phyloP scores from a whole-genome alignment of 345 rosid species.

The Leavenworthia alabamica region DNA sequence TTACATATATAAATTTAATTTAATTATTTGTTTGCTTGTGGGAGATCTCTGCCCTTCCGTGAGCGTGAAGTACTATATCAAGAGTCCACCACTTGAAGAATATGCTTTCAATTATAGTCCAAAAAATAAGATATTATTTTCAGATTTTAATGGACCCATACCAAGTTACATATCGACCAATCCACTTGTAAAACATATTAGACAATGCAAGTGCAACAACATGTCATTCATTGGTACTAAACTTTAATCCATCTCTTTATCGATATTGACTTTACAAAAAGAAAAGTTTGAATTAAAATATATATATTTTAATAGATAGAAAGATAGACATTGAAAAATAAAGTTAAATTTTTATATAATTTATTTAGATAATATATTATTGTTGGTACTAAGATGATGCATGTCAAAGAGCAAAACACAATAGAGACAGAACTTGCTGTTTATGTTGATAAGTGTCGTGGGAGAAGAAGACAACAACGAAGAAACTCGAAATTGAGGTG shows the following conservation, averaged over 20 bases:
- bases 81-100: constrained; percentile 24
- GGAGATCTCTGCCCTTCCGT: constrained; percentile 30
- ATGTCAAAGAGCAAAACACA: constrained; percentile 21
- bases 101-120: constrained; percentile 24
- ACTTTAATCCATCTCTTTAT: constrained; percentile 16
- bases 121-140: constrained; percentile 29
- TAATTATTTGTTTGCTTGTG: constrained; percentile 8
- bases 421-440: constrained; percentile 22
- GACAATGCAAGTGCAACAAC: constrained; percentile 26
- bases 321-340: background rate
- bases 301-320: background rate
- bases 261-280: constrained; percentile 4
- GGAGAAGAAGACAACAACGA: constrained; percentile 30
- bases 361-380: background rate
- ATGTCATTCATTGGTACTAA: constrained; percentile 23
- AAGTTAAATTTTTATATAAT: constrained; percentile 5
- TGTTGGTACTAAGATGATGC: constrained; percentile 17
- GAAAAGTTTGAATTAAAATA: background rate
- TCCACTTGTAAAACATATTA: constrained; percentile 25
- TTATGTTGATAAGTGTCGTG: constrained; percentile 28
- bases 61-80: constrained; percentile 30
- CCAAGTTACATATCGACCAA: constrained; percentile 25
- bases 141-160: constrained; percentile 31
- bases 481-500: constrained; percentile 22
- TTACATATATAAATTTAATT: background rate